These are phyloP conservation scores for Amanita thiersii DNA, from an alignment of 768 basidiomycete species.

Conservation along the genomic window DNA sequence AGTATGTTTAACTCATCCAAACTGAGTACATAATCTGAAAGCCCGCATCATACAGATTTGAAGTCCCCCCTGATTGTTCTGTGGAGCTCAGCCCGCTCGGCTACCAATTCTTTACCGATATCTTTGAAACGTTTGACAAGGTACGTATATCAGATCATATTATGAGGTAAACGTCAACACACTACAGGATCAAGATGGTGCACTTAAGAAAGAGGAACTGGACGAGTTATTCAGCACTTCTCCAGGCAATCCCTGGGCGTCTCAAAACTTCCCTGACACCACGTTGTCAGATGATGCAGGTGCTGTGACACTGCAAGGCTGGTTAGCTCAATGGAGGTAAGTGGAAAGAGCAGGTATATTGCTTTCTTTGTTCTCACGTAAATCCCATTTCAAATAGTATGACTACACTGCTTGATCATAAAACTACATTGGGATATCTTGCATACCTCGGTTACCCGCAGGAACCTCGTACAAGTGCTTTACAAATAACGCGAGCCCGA, in stretches of 20 bases:
- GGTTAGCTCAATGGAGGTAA: constrained; percentile 98
- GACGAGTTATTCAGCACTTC: constrained; percentile 89
- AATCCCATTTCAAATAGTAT: constrained; percentile 45
- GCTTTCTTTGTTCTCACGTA: constrained; percentile 3
- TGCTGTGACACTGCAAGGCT: constrained; percentile 92
- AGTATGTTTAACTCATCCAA: constrained; percentile 40
- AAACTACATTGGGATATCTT: constrained; percentile 86
- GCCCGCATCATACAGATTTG: constrained; percentile 50
- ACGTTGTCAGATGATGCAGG: constrained; percentile 83
- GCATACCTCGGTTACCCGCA: constrained; percentile 90
- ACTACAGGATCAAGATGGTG: constrained; percentile 87
- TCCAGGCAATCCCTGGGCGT: constrained; percentile 94
- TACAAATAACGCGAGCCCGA: constrained; percentile 79
- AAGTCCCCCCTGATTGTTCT: constrained; percentile 89
- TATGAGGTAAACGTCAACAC: neutral
- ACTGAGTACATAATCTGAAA: neutral
- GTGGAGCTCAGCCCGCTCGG: constrained; percentile 92
- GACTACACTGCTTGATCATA: constrained; percentile 94
- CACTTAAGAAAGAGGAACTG: constrained; percentile 75
- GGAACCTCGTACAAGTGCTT: constrained; percentile 71
- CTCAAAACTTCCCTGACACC: constrained; percentile 86
- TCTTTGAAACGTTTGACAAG: constrained; percentile 94
- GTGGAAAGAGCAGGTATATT: constrained; percentile 13
- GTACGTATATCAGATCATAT: constrained; percentile 24
- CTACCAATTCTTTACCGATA: constrained; percentile 94